Percentiles rank a stretch among this genome's conserved stretches.
Conservation (phyloP, 768 basidiomycete species). For the Coprinopsis marcescibilis region DNA sequence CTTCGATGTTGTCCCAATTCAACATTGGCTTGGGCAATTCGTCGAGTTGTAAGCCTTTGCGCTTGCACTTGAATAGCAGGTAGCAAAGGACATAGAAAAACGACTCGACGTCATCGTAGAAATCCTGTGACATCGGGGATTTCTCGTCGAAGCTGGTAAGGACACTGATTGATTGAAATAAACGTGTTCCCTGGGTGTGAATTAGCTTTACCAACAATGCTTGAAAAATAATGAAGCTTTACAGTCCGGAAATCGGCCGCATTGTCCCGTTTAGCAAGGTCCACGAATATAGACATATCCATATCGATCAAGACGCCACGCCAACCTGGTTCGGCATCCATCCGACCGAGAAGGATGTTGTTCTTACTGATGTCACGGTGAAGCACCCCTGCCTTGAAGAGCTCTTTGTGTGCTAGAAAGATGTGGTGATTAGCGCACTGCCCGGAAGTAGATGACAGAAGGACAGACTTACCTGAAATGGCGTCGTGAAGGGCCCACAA, state of each 20-base stretch:
- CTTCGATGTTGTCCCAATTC: background rate
- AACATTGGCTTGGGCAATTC: background rate
- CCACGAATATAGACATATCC: conserved; percentile 7
- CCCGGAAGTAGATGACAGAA: background rate
- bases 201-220: background rate
- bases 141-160: background rate
- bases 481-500: background rate
- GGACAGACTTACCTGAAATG: background rate
- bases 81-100: conserved; percentile 6
- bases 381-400: conserved; percentile 6
- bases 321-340: background rate
- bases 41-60: background rate
- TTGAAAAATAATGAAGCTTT: background rate
- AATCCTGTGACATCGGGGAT: background rate
- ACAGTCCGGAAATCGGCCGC: background rate
- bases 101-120: conserved; percentile 6
- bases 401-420: conserved; percentile 2
- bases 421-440: background rate
- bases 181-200: background rate
- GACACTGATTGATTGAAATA: conserved; percentile 1
- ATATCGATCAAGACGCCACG: conserved; percentile 13
- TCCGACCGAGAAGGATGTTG: conserved; percentile 12
- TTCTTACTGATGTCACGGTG: conserved; percentile 13
- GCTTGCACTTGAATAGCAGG: background rate
- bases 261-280: background rate